These are phyloP conservation scores for Dictyostelium firmibasis DNA, from an alignment of 78 protist species.

Conservation along the genomic window DNA sequence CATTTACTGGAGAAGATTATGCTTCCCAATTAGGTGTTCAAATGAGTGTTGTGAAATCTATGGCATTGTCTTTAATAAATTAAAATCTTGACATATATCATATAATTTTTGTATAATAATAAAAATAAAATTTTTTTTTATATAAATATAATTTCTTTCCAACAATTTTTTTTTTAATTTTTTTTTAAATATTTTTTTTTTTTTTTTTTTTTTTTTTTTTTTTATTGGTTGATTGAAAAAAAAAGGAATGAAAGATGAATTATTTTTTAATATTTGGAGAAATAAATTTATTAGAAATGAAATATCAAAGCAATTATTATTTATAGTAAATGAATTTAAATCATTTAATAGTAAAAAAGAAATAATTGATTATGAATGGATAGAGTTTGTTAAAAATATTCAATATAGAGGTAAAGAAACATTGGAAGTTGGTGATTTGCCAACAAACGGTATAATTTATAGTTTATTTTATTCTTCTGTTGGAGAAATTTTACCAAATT, in stretches of 20 bases:
- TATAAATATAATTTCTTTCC: too few species aligned
- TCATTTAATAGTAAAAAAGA: background rate
- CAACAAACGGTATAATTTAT: background rate
- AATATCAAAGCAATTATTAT: background rate
- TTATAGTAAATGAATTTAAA: background rate
- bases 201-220: too few species aligned
- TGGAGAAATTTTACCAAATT: background rate
- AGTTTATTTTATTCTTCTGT: background rate
- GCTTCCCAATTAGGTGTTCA: slow-evolving; percentile 74
- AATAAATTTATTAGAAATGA: background rate
- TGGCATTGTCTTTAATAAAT: slow-evolving; percentile 17
- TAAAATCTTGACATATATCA: background rate
- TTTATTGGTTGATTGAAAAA: too few species aligned
- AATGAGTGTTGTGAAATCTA: slow-evolving; percentile 50
- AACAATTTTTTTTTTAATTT: too few species aligned
- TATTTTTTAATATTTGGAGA: background rate
- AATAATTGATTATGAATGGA: background rate
- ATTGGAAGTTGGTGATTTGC: background rate
- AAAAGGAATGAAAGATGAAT: background rate
- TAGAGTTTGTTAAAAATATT: background rate
- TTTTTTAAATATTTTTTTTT: too few species aligned
- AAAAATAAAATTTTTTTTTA: too few species aligned
- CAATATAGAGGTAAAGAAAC: background rate
- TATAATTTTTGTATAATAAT: too few species aligned
- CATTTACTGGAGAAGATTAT: slow-evolving; percentile 50